Evolutionary conservation across 371 early-diverging fungal genomes (phyloP).

Genomic region (Dinochytrium kinnereticum): DNA sequence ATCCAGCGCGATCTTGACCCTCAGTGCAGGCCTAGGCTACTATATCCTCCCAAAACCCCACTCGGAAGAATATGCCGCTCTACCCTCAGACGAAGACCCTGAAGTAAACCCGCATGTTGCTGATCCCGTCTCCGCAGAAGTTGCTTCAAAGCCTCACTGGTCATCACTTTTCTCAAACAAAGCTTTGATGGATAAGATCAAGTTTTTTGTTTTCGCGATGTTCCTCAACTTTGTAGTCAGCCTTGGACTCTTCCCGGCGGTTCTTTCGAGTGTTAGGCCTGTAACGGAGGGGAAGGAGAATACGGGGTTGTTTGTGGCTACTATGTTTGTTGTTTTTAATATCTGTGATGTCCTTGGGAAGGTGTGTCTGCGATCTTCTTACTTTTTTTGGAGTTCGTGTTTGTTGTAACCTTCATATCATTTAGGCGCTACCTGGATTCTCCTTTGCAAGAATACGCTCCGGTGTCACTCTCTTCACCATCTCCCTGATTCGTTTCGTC

Average conservation of each 20-base stretch:
- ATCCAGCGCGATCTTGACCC: not conserved
- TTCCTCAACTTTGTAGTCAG: conserved; percentile 28
- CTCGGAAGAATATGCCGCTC: not conserved
- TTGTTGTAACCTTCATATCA: not conserved
- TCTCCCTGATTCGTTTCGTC: conserved; percentile 18
- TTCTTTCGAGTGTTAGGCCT: conserved; percentile 17
- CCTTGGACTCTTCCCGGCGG: conserved; percentile 23
- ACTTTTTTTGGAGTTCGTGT: not conserved
- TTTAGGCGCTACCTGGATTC: conserved; percentile 6
- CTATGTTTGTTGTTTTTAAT: conserved; percentile 30
- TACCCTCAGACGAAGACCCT: not conserved
- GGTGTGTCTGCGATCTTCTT: not conserved
- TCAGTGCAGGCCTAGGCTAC: not conserved
- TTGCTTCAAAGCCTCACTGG: not conserved
- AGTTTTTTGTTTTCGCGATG: conserved; percentile 1
- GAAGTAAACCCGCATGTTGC: not conserved
- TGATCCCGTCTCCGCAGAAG: not conserved
- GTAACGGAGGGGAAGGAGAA: not conserved
- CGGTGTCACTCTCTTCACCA: not conserved
- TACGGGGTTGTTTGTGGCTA: conserved; percentile 9
- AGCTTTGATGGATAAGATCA: not conserved
- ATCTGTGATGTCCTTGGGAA: conserved; percentile 23
- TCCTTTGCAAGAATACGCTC: not conserved
- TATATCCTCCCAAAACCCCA: not conserved
- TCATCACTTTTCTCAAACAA: not conserved